Evolutionary conservation across 352 stramenopile species (phyloP), one percentile per base, ranked within the genome.

Genomic region (Poterioochromonas sp.): DNA sequence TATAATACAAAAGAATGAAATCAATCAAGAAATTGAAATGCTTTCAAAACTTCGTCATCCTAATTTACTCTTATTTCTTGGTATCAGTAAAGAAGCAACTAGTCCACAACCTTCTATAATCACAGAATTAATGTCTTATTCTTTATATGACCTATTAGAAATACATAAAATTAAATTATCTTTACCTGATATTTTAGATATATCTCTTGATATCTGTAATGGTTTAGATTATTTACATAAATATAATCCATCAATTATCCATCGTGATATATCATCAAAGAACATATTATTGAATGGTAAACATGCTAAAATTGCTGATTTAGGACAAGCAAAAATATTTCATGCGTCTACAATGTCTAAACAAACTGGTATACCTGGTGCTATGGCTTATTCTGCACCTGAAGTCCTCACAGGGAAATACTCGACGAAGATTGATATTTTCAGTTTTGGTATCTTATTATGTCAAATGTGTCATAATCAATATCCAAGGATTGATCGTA

Each of bases 41-140:
- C 35, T 88, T 68, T 79, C 78, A n/a, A 85, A 85, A 39, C 88
- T 99, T 80, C 86, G 94, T n/a, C 95, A 99, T 85, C 95, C 95
- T 0, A 98, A 98, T 85, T 97, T 97, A 35, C 96, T 97, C 79
- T 86, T 98, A 32, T 98, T 98, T 83, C 98, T 98, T 91, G 94
- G 94, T 53, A 94, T 94, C 44, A 98, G 93, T 84, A 86, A 98
- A 20, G 87, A 95, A 77, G 90, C 93, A 73, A 92, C 95, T 54
- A 49, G 11, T 43, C 11, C 8, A 26, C 95, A 97, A 82, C 92
- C 97, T 73, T 97, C 98, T 73, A 88, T 99, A 35, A 98, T 93
- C 0, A 94, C 98, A 83, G 92, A 95, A 64, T 96, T 93, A 78
- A 91, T 89, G 43, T 88, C 94, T 40, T 93, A 93, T 22, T 97